A percentile compares a stretch with the other conserved stretches of the same genome.
Evolutionary conservation across 257 asterid species (phyloP).

Genomic region (Oldenlandia corymbosa): DNA sequence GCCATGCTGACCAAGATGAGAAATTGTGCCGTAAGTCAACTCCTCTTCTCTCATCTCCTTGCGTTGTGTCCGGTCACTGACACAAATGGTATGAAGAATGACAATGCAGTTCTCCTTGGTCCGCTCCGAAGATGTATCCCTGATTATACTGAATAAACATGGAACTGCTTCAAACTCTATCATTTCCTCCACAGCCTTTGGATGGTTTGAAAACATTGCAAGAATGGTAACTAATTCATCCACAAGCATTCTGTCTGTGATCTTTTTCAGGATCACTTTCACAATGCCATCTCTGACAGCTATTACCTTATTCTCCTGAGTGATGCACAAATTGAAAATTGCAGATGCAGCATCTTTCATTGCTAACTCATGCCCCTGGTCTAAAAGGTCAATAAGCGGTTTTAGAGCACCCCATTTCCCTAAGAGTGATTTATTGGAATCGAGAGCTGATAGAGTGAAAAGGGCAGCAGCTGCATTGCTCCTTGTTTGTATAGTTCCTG

Average conservation of each 20-base stretch:
- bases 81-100: slow-evolving; percentile 51
- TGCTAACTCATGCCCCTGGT: slow-evolving; percentile 57
- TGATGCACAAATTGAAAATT: slow-evolving; percentile 59
- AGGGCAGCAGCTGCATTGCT: slow-evolving; percentile 93
- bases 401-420: slow-evolving; percentile 69
- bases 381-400: slow-evolving; percentile 60
- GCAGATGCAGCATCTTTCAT: slow-evolving; percentile 92
- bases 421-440: slow-evolving; percentile 64
- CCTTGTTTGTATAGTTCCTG: slow-evolving; percentile 64
- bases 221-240: slow-evolving; percentile 71
- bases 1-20: slow-evolving; percentile 62
- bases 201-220: slow-evolving; percentile 75
- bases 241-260: slow-evolving; percentile 39
- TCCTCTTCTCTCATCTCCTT: slow-evolving; percentile 74
- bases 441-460: slow-evolving; percentile 75
- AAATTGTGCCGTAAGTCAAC: slow-evolving; percentile 40
- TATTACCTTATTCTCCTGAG: slow-evolving; percentile 66
- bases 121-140: slow-evolving; percentile 50
- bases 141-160: slow-evolving; percentile 56
- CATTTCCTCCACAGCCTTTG: slow-evolving; percentile 61
- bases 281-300: slow-evolving; percentile 78
- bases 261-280: slow-evolving; percentile 52
- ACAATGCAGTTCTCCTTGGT: slow-evolving; percentile 75
- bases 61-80: slow-evolving; percentile 57
- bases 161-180: slow-evolving; percentile 58